A percentile compares a stretch with the other conserved stretches of the same genome.
Conservation (phyloP, 208 protist species). For the Leishmania major region DNA sequence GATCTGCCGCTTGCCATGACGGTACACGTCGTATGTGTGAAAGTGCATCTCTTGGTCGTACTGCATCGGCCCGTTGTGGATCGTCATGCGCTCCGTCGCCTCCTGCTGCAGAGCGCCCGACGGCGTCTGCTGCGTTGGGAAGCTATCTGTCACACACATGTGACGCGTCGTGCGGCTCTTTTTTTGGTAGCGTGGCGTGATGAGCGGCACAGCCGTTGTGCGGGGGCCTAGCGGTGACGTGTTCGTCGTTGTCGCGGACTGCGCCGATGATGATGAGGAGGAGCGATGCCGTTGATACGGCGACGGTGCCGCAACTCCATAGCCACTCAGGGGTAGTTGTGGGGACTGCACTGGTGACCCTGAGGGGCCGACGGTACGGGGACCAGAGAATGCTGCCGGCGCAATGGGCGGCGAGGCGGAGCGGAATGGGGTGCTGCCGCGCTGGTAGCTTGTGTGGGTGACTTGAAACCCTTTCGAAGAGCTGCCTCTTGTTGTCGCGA, state of each 20-base stretch:
- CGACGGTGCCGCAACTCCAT: background rate
- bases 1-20: slow-evolving; percentile 75
- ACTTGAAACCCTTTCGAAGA: slow-evolving; percentile 28
- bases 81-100: slow-evolving; percentile 65
- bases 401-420: slow-evolving; percentile 8
- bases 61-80: slow-evolving; percentile 59
- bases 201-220: slow-evolving; percentile 66
- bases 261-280: slow-evolving; percentile 23
- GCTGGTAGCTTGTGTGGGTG: slow-evolving; percentile 39
- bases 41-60: slow-evolving; percentile 82
- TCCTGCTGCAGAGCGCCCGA: slow-evolving; percentile 56
- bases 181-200: slow-evolving; percentile 78
- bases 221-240: slow-evolving; percentile 44
- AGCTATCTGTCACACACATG: slow-evolving; percentile 76
- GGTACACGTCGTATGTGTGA: slow-evolving; percentile 88
- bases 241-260: slow-evolving; percentile 7
- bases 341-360: slow-evolving; percentile 10
- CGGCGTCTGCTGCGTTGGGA: slow-evolving; percentile 38
- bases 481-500: background rate
- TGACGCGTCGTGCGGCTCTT: slow-evolving; percentile 54
- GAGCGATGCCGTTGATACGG: slow-evolving; percentile 1
- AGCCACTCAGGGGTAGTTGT: slow-evolving; percentile 2
- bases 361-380: background rate
- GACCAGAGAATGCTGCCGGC: slow-evolving; percentile 20
- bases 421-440: slow-evolving; percentile 19